A percentile compares a stretch with the other conserved stretches of the same genome.
Evolutionary conservation across 2,329 filamentous ascomycete genomes (phyloP).

Genomic region (Fusarium tanahbumbuense): DNA sequence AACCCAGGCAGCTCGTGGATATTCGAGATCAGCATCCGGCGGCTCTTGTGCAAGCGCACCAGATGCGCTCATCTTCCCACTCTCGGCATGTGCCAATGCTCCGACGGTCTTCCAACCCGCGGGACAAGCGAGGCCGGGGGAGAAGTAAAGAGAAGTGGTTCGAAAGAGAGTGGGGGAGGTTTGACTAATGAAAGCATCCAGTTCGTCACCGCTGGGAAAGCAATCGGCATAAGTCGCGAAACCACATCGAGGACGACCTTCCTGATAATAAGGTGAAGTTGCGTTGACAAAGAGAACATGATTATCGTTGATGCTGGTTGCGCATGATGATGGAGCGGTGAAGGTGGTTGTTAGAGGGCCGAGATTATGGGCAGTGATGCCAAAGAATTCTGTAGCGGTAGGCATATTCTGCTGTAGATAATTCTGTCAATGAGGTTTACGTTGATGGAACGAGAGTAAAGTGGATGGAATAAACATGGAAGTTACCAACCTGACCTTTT

Average conservation of each 20-base stretch:
- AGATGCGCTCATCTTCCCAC: background rate
- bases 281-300: background rate
- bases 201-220: background rate
- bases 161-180: background rate
- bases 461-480: too few species aligned
- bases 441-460: too few species aligned
- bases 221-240: background rate
- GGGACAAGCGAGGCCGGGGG: slow-evolving; percentile 2
- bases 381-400: slow-evolving; percentile 12
- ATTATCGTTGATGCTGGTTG: background rate
- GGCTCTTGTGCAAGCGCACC: background rate
- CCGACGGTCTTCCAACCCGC: background rate
- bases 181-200: background rate
- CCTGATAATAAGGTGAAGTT: accelerated
- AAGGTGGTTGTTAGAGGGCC: slow-evolving; percentile 1
- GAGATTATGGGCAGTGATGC: background rate
- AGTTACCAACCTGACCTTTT: background rate
- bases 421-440: background rate
- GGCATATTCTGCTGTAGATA: background rate
- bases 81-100: background rate
- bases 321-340: background rate
- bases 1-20: background rate
- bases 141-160: background rate
- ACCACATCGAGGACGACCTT: background rate
- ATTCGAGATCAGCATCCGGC: background rate